Percentiles rank a stretch among this genome's conserved stretches.
phyloP scores from a whole-genome alignment of 208 protist genomes.

The Porcisia hertigi region DNA sequence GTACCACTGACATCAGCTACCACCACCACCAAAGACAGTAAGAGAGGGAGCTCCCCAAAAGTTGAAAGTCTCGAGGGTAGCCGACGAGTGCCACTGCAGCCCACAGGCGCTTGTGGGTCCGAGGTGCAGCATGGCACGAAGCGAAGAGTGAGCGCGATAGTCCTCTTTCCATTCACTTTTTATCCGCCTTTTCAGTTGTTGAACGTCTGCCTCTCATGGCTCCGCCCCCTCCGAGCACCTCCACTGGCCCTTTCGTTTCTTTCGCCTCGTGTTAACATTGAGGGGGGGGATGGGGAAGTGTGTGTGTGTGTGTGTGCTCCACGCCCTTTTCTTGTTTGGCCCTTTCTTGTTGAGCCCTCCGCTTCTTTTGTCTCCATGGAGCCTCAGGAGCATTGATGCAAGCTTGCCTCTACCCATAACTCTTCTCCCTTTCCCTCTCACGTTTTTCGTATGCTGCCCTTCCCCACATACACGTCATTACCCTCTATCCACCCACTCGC shows the following conservation, averaged over 20 bases:
- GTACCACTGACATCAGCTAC: not conserved
- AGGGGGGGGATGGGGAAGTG: not conserved
- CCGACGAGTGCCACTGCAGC: not conserved
- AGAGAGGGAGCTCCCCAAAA: too few species aligned
- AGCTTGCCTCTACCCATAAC: slow-evolving; percentile 15
- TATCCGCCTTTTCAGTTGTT: not conserved
- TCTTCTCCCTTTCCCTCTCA: slow-evolving; percentile 9
- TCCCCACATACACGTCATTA: not conserved
- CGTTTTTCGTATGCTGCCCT: slow-evolving; percentile 14
- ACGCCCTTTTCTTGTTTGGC: not conserved
- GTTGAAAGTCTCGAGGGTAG: not conserved
- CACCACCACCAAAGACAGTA: not conserved
- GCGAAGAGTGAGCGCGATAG: not conserved
- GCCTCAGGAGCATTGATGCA: not conserved
- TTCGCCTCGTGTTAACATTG: not conserved
- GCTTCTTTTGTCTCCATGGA: not conserved
- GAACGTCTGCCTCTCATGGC: not conserved
- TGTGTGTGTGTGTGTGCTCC: too few species aligned
- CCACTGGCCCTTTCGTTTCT: not conserved
- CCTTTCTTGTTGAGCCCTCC: not conserved
- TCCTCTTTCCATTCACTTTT: not conserved
- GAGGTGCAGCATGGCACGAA: not conserved
- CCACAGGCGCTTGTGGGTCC: too few species aligned
- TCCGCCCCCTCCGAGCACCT: not conserved
- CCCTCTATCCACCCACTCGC: not conserved